Conservation (phyloP, 148 eudicot genomes). For the Hydrangea macrophylla region DNA sequence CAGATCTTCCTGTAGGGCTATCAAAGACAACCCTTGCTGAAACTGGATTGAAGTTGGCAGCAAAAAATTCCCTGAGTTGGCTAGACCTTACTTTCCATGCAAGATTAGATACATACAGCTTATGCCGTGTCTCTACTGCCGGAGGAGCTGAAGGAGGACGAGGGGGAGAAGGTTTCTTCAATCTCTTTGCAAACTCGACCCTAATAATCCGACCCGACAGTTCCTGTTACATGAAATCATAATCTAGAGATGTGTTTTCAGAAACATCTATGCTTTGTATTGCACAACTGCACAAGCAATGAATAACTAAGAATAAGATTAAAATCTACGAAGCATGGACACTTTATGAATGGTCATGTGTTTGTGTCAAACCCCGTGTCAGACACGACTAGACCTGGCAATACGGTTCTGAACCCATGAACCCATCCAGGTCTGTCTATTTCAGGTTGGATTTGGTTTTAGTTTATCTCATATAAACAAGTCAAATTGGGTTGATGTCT, state of each 20-base stretch:
- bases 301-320: too few species aligned
- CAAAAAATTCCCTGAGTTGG: constrained; percentile 71
- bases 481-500: too few species aligned
- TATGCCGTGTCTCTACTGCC: constrained; percentile 54
- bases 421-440: too few species aligned
- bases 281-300: too few species aligned
- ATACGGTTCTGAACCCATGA: too few species aligned
- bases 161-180: constrained; percentile 59
- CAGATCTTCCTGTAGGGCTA: constrained; percentile 63
- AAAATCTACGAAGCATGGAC: too few species aligned
- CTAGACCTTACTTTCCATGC: constrained; percentile 86
- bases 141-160: constrained; percentile 34
- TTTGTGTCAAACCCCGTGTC: too few species aligned
- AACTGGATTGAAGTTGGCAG: constrained; percentile 51
- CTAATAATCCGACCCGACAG: constrained; percentile 58
- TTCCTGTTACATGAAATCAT: constrained; percentile 42
- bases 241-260: not conserved
- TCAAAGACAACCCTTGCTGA: constrained; percentile 75
- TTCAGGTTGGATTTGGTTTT: too few species aligned
- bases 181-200: constrained; percentile 68
- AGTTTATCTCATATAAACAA: too few species aligned
- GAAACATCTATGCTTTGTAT: not conserved
- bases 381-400: too few species aligned
- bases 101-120: constrained; percentile 80
- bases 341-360: too few species aligned